Base-by-base conservation (phyloP, 352 stramenopile genomes). In the Pythium plurisporium region DNA sequence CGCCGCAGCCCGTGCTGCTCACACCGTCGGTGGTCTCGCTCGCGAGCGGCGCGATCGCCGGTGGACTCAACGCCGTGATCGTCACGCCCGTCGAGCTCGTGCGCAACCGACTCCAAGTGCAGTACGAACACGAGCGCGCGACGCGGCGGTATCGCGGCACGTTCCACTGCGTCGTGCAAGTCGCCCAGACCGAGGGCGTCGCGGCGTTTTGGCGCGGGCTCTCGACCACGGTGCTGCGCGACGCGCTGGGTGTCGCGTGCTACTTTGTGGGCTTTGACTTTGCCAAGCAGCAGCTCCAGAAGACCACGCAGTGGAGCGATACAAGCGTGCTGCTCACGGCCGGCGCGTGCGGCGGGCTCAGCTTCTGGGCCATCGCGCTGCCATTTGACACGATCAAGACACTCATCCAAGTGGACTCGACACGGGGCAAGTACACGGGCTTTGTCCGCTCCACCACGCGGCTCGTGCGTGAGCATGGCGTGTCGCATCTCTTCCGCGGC, bases 191-290 rank as follows among this genome's bases (percentile, higher is more conserved):
- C 14, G 80, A 93, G 49, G 81, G 83, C 2, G 31, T 86, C 26
- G 45, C 67, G 10, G 74, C 81, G 7, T 73, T 95, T 42, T 96
- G 82, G 79, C 87, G 78, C 25, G 86, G 87, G 1, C 60, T 95
- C 17, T 70, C 70, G 1, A 87, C 78, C 2, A 94, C 86, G 4
- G 59, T 96, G 23, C 69, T 89, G 37, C 82, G 87, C 47, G 87
- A 96, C 70, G 84, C 82, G 34, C 63, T 92, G 5, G 87, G 87
- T 17, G 84, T 96, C 19, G 84, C 84, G 10, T 89, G 75, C 46
- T 96, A 93, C 60, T 96, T 95, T 55, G 53, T 92, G 2, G 81
- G 76, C n/a, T 95, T 89, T 57, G 84, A 95, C 46, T 79, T 82
- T 45, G 76, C 76, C 15, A 88, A 78, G 61, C 65, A 74, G 36